Evolutionary conservation across 2,329 filamentous ascomycete species (phyloP).

Genomic region (Venturia aucupariae): DNA sequence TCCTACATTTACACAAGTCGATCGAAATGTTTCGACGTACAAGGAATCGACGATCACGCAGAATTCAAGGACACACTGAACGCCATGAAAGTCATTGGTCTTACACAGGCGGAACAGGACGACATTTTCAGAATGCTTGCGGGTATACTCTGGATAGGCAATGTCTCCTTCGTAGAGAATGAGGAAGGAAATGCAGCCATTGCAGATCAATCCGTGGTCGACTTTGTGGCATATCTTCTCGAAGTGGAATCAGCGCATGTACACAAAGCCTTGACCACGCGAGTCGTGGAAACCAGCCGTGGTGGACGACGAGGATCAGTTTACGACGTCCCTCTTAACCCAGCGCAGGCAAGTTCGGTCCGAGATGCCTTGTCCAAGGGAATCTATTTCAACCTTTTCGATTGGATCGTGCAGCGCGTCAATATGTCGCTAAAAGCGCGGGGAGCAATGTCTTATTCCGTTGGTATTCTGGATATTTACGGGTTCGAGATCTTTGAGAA

Average conservation of each 20-base stretch:
- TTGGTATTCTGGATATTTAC: slow-evolving; percentile 97
- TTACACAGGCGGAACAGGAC: slow-evolving; percentile 82
- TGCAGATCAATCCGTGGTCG: slow-evolving; percentile 79
- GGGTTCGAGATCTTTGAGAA: slow-evolving; percentile 98
- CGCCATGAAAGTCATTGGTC: slow-evolving; percentile 90
- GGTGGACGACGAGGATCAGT: slow-evolving; percentile 57
- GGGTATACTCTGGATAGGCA: slow-evolving; percentile 87
- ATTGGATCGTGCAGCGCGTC: slow-evolving; percentile 93
- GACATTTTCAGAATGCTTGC: slow-evolving; percentile 94
- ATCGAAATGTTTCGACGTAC: slow-evolving; percentile 90
- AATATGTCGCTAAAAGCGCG: slow-evolving; percentile 79
- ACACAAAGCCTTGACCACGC: slow-evolving; percentile 78
- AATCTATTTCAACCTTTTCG: slow-evolving; percentile 96
- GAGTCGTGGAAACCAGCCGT: slow-evolving; percentile 66
- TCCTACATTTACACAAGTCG: slow-evolving; percentile 89
- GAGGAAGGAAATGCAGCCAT: slow-evolving; percentile 83
- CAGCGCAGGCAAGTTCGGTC: slow-evolving; percentile 74
- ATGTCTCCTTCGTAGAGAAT: slow-evolving; percentile 83
- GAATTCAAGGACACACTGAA: slow-evolving; percentile 87
- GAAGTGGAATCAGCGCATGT: slow-evolving; percentile 76
- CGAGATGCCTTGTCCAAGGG: slow-evolving; percentile 87
- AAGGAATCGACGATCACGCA: slow-evolving; percentile 82
- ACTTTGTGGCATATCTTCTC: slow-evolving; percentile 88
- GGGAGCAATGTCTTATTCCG: slow-evolving; percentile 67
- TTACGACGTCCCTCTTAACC: slow-evolving; percentile 73